Base-by-base conservation (phyloP, 2,329 filamentous ascomycete genomes). In the Malbranchea cinnamomea region DNA sequence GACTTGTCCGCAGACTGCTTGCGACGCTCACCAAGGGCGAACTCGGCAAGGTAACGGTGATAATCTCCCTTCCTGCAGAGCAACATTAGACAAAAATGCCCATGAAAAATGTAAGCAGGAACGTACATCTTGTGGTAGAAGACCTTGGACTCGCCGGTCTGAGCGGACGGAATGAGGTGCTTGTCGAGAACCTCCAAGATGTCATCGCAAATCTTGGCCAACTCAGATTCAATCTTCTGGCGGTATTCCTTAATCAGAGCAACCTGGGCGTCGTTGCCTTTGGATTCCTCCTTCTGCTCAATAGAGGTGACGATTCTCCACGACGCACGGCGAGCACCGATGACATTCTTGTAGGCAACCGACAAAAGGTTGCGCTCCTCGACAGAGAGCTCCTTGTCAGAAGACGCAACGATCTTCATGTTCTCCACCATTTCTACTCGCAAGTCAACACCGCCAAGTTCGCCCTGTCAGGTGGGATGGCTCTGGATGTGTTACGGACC, bases 271-370 rank as follows among this genome's bases (percentile, higher is more conserved):
- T 83, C 78, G 64, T 87, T 91, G 70, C 85, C 85, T 78, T 95
- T 95, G 56, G 82, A 89, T 69, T 95, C 87, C 70, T 95, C 87
- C 75, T 94, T 94, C 68, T 94, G 87, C 74, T 94, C 87, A 55
- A 94, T 94, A 49, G 84, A 93, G 57, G 85, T 89, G 54, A 94
- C 81, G 60, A 94, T 94, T 71, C 85, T 82, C 85, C 85, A 94
- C 43, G 85, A 94, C 43, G 85, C 85, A 74, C 85, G 85, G 60
- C 85, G 80, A 50, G 85, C 81, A 60, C 85, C 85, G 55, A 94
- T 89, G 58, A 94, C 85, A 67, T 94, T 94, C 78, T 94, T 94
- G 77, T 94, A 94, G 62, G 85, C 85, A 57, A 94, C 85, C 37
- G 84, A 93, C 40, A 94, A 75, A 43, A 94, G 82, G 68, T 94